Percentiles rank a stretch among this genome's conserved stretches.
These are phyloP conservation scores for Lactarius vividus DNA, from an alignment of 768 basidiomycete genomes.

Conservation along the genomic window DNA sequence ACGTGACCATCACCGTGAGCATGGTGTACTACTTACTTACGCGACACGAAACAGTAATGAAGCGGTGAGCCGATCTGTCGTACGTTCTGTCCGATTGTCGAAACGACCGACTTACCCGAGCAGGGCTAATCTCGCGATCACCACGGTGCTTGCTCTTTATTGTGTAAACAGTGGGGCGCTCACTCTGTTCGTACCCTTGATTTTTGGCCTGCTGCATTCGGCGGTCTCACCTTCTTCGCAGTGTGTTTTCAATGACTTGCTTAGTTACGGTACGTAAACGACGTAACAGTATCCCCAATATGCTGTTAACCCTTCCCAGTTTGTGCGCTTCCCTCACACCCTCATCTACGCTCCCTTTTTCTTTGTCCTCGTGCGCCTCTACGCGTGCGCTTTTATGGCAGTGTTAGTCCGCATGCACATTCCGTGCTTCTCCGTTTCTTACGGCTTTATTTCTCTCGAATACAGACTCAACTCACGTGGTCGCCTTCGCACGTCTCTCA, in stretches of 20 bases:
- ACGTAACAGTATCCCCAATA: background rate
- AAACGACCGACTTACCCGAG: background rate
- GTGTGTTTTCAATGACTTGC: conserved; percentile 3
- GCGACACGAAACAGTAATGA: background rate
- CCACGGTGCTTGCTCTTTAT: conserved; percentile 5
- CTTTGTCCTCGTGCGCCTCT: conserved; percentile 4
- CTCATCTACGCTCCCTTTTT: conserved; percentile 15
- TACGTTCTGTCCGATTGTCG: background rate
- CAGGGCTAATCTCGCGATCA: conserved; percentile 1
- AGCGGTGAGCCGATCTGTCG: background rate
- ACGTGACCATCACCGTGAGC: conserved; percentile 4
- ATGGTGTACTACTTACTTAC: conserved; percentile 13
- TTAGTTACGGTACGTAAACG: background rate
- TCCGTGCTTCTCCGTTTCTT: background rate
- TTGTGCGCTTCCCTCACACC: background rate
- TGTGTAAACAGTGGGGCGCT: conserved; percentile 8
- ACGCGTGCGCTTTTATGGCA: conserved; percentile 8
- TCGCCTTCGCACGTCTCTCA: conserved; percentile 6
- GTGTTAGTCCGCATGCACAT: background rate
- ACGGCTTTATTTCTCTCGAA: background rate
- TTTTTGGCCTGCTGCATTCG: background rate
- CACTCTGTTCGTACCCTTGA: background rate
- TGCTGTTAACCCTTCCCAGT: background rate
- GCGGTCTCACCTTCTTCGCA: background rate
- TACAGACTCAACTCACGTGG: conserved; percentile 11